Percentiles rank a stretch among this genome's conserved stretches.
Evolutionary conservation across 2,329 filamentous ascomycete species (phyloP).

Genomic region (Periglandula ipomoeae): DNA sequence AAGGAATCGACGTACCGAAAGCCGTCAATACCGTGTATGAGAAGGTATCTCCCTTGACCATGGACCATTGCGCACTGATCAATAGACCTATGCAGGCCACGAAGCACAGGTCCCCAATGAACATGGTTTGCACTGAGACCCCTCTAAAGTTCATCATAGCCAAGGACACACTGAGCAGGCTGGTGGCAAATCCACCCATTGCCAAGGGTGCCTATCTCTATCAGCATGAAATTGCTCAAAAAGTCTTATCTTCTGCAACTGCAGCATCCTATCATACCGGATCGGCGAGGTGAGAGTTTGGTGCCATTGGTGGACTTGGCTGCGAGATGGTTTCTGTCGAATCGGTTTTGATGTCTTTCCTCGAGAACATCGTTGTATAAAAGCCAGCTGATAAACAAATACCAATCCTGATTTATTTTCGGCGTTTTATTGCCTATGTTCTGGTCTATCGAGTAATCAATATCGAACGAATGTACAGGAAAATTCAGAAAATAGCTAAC

Average conservation of each 20-base stretch:
- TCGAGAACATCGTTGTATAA: neutral
- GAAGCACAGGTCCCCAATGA: neutral
- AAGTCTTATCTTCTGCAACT: neutral
- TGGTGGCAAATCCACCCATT: neutral
- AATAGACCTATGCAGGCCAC: neutral
- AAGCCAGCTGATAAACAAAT: no score
- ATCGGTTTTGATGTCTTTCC: neutral
- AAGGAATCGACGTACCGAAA: neutral
- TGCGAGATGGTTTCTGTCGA: neutral
- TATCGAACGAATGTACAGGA: no score
- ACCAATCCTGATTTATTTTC: no score
- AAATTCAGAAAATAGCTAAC: no score
- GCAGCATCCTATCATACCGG: neutral
- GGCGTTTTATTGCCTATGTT: no score
- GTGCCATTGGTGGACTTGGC: neutral
- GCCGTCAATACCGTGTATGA: neutral
- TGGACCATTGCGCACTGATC: neutral
- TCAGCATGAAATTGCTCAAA: neutral
- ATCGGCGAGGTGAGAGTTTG: neutral
- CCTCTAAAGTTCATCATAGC: neutral
- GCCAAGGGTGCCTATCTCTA: neutral
- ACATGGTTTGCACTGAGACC: neutral
- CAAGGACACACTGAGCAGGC: neutral
- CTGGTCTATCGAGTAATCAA: no score
- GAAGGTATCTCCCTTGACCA: neutral